Conservation (phyloP, 345 rosid genomes). For the Hibiscus tridactylites region DNA sequence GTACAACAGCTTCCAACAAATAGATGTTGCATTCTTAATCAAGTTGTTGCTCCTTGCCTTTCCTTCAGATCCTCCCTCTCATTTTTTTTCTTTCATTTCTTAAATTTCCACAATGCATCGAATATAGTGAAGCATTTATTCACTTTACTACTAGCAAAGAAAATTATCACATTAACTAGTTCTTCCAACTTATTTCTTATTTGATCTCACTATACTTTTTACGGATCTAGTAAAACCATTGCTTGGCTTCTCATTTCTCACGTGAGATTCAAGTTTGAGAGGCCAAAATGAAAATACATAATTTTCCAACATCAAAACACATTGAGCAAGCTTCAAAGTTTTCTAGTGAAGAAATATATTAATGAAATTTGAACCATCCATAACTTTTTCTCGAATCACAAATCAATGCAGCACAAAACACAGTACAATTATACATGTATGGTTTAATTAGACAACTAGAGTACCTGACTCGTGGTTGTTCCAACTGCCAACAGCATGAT, state of each 20-base stretch:
- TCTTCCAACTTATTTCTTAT: neutral
- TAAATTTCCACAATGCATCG: neutral
- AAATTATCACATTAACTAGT: neutral
- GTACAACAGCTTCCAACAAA: neutral
- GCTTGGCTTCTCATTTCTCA: neutral
- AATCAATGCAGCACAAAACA: neutral
- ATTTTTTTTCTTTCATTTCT: neutral
- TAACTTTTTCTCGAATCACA: neutral
- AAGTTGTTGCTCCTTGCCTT: neutral
- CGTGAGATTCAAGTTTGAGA: neutral
- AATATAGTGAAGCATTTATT: neutral
- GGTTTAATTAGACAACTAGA: neutral
- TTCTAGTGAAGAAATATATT: too few species aligned
- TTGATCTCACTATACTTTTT: neutral
- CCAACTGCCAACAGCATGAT: constrained; percentile 62
- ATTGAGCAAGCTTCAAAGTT: too few species aligned
- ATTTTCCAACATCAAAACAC: neutral
- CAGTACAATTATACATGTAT: neutral
- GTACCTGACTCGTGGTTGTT: constrained; percentile 70
- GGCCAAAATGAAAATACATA: neutral
- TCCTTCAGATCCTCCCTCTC: neutral
- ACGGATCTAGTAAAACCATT: neutral
- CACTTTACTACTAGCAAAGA: neutral
- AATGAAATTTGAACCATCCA: neutral
- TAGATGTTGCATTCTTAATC: neutral